Conservation (phyloP, 1,284 basidiomycete genomes). For the Xanthoconium separans region DNA sequence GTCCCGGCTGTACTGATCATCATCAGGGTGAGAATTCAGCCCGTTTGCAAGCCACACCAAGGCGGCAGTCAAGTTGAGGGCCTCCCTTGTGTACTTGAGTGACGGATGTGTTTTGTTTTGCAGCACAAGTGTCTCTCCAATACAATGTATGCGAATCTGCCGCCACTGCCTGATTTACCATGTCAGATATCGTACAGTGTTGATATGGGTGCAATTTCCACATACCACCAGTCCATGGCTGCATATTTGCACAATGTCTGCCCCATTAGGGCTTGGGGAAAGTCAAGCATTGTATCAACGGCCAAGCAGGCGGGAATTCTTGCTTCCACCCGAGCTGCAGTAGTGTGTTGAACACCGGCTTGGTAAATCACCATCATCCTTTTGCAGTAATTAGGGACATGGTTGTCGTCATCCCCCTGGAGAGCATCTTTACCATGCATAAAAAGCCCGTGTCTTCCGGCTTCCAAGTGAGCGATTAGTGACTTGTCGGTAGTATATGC, state of each 20-base stretch:
- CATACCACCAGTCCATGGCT: conserved; percentile 9
- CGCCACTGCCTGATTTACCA: conserved; percentile 5
- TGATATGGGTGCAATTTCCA: too few species aligned
- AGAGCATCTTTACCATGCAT: conserved; percentile 6
- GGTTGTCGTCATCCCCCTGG: background rate
- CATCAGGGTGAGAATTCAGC: conserved; percentile 6
- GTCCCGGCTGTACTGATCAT: conserved; percentile 8
- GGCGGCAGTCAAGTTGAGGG: conserved; percentile 6
- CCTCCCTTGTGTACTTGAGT: conserved; percentile 6
- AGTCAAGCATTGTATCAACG: background rate
- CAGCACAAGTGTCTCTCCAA: conserved; percentile 4
- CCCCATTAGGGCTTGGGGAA: background rate
- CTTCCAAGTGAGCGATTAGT: conserved; percentile 12
- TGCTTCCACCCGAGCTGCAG: conserved; percentile 6
- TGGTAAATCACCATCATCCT: conserved; percentile 3
- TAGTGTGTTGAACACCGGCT: conserved; percentile 2
- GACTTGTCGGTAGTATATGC: conserved; percentile 11
- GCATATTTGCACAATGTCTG: background rate
- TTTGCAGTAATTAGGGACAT: background rate
- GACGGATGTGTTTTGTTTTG: conserved; percentile 1
- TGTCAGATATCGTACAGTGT: background rate
- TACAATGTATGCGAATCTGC: conserved; percentile 8
- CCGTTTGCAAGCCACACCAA: conserved; percentile 10
- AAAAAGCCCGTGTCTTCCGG: conserved; percentile 6
- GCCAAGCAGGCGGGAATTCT: conserved; percentile 1